Conservation (phyloP, 1,284 basidiomycete species). For the Farysia itapuensis region DNA sequence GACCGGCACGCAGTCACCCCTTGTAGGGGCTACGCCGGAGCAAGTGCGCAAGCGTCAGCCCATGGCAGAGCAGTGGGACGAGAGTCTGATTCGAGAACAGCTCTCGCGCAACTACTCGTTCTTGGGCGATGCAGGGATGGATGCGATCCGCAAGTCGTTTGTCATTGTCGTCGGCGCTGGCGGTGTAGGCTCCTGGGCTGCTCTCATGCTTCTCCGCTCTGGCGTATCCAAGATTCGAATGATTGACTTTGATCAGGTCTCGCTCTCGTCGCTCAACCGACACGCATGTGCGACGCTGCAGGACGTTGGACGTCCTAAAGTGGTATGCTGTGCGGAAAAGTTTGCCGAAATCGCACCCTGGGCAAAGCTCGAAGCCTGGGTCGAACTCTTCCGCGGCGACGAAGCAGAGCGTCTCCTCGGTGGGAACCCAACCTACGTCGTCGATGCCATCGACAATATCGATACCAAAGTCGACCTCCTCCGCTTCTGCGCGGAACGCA, state of each 20-base stretch:
- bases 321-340: slow-evolving; percentile 74
- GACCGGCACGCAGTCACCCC: slow-evolving; percentile 6
- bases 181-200: slow-evolving; percentile 93
- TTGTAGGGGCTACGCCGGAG: slow-evolving; percentile 3
- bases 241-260: slow-evolving; percentile 62
- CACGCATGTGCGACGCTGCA: slow-evolving; percentile 88
- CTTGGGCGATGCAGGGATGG: slow-evolving; percentile 87
- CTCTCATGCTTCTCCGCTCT: slow-evolving; percentile 72
- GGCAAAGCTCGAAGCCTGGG: slow-evolving; percentile 66
- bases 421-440: slow-evolving; percentile 50
- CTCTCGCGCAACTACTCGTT: slow-evolving; percentile 92
- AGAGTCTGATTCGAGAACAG: slow-evolving; percentile 65
- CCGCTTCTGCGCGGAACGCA: slow-evolving; percentile 48
- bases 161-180: slow-evolving; percentile 93
- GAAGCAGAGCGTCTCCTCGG: slow-evolving; percentile 39
- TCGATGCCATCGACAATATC: slow-evolving; percentile 83
- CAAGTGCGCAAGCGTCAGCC: slow-evolving; percentile 24
- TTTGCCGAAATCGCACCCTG: slow-evolving; percentile 71
- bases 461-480: slow-evolving; percentile 72
- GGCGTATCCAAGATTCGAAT: slow-evolving; percentile 52
- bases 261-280: slow-evolving; percentile 63
- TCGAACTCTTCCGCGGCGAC: slow-evolving; percentile 46
- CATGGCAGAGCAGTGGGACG: slow-evolving; percentile 45
- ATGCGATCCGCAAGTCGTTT: slow-evolving; percentile 71
- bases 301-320: slow-evolving; percentile 94